These are phyloP conservation scores for Xylaria sp. DNA, from an alignment of 2,329 filamentous ascomycete species.

Conservation along the genomic window DNA sequence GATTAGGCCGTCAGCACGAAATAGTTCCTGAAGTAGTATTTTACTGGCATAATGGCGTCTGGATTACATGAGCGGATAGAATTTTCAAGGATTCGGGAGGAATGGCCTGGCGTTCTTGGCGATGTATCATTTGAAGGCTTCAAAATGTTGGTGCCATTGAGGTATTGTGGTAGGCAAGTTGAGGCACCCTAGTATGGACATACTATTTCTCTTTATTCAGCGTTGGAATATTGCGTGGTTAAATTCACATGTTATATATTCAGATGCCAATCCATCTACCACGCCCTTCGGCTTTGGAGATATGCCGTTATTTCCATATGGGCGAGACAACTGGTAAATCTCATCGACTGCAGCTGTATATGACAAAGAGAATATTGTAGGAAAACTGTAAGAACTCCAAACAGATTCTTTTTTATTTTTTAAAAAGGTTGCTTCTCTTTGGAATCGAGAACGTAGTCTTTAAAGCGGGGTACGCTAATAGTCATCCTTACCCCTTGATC, in stretches of 20 bases:
- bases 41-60: slow-evolving; percentile 10
- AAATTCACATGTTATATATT: neutral
- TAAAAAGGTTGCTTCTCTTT: too few relatives aligned
- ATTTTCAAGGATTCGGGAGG: neutral
- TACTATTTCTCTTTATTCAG: neutral
- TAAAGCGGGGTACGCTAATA: too few relatives aligned
- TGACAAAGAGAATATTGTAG: too few relatives aligned
- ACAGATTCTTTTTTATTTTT: too few relatives aligned
- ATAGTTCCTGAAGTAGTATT: neutral
- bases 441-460: too few relatives aligned
- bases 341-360: neutral
- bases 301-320: neutral
- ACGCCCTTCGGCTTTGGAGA: neutral
- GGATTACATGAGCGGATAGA: slow-evolving; percentile 24
- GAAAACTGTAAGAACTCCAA: too few relatives aligned
- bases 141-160: neutral
- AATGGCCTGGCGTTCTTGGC: slow-evolving; percentile 7
- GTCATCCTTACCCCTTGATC: too few relatives aligned
- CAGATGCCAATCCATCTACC: neutral
- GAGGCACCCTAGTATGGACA: neutral
- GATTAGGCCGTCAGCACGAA: slow-evolving; percentile 24
- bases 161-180: too few relatives aligned
- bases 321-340: neutral
- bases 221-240: neutral
- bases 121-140: slow-evolving; percentile 19